phyloP scores from a whole-genome alignment of 805 yeast genomes.

The Saccharomycopsis malanga region DNA sequence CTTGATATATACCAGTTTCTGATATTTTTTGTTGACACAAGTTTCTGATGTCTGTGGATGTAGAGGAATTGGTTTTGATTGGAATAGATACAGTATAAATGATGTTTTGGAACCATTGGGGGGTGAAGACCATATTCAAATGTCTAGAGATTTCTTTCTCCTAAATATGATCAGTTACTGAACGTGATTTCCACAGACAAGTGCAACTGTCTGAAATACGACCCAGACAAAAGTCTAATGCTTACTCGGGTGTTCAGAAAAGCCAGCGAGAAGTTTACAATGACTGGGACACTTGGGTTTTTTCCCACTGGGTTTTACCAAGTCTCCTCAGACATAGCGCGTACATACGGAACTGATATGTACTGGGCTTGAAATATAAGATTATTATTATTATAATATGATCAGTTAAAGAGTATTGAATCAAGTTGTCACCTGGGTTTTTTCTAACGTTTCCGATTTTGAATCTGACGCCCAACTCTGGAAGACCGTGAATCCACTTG shows the following conservation, averaged over 20 bases:
- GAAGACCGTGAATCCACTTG: conserved; percentile 92
- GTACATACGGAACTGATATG: too few relatives aligned
- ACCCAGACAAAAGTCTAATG: too few relatives aligned
- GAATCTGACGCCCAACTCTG: conserved; percentile 74
- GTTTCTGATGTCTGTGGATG: conserved; percentile 77
- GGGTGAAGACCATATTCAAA: conserved; percentile 73
- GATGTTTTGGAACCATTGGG: conserved; percentile 99
- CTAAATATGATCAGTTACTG: conserved; percentile 93
- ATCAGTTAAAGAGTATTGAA: conserved; percentile 93
- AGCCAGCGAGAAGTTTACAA: too few relatives aligned
- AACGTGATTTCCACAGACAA: too few relatives aligned
- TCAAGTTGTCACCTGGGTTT: conserved; percentile 77
- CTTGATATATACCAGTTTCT: too few relatives aligned
- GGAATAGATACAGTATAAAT: conserved; percentile 90
- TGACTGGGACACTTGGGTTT: too few relatives aligned
- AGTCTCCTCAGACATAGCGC: too few relatives aligned
- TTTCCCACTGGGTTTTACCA: too few relatives aligned
- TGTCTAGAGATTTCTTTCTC: conserved; percentile 86
- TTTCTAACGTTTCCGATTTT: conserved; percentile 64
- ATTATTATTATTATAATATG: too few relatives aligned
- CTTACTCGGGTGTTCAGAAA: too few relatives aligned
- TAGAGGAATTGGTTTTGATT: conserved; percentile 54
- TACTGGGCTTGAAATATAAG: too few relatives aligned
- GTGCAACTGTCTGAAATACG: too few relatives aligned
- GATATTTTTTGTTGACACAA: conserved; percentile 84